These are phyloP conservation scores for Backusella circina DNA, from an alignment of 192 early-diverging fungal species.

Conservation along the genomic window DNA sequence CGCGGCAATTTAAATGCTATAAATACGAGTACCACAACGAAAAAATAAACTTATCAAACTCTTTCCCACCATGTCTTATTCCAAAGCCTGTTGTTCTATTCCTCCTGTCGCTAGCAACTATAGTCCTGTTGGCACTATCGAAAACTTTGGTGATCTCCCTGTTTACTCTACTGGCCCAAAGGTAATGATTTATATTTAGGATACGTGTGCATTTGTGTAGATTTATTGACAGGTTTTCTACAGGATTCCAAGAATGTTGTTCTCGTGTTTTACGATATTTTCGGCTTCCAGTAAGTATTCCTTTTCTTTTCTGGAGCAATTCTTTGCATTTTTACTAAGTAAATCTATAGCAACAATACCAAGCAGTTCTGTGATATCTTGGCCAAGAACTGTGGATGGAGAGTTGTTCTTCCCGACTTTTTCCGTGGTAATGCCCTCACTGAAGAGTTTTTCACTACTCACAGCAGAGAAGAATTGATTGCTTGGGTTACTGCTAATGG, in stretches of 20 bases:
- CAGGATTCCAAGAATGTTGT: slow-evolving; percentile 57
- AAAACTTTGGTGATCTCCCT: slow-evolving; percentile 20
- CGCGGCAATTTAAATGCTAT: not conserved
- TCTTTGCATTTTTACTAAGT: not conserved
- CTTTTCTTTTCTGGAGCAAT: not conserved
- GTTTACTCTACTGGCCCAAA: slow-evolving; percentile 29
- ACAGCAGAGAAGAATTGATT: not conserved
- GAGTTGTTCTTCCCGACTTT: slow-evolving; percentile 65
- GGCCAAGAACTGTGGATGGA: slow-evolving; percentile 46
- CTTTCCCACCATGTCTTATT: slow-evolving; percentile 19
- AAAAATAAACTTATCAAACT: not conserved
- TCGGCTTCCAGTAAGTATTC: slow-evolving; percentile 45
- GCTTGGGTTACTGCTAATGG: not conserved
- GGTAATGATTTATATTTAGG: not conserved
- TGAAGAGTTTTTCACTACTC: slow-evolving; percentile 23
- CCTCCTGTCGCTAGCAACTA: slow-evolving; percentile 28
- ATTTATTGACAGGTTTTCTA: not conserved
- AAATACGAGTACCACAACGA: not conserved
- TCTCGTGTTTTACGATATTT: slow-evolving; percentile 68
- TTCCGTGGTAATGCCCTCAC: slow-evolving; percentile 50
- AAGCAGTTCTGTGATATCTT: slow-evolving; percentile 62
- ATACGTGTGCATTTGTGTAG: not conserved
- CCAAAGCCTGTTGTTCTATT: slow-evolving; percentile 27
- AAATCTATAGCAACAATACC: slow-evolving; percentile 44
- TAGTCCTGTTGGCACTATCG: slow-evolving; percentile 17